Percentiles rank a stretch among this genome's conserved stretches.
phyloP scores from a whole-genome alignment of 177 flowering plant genomes.

The Vitis hybrid region DNA sequence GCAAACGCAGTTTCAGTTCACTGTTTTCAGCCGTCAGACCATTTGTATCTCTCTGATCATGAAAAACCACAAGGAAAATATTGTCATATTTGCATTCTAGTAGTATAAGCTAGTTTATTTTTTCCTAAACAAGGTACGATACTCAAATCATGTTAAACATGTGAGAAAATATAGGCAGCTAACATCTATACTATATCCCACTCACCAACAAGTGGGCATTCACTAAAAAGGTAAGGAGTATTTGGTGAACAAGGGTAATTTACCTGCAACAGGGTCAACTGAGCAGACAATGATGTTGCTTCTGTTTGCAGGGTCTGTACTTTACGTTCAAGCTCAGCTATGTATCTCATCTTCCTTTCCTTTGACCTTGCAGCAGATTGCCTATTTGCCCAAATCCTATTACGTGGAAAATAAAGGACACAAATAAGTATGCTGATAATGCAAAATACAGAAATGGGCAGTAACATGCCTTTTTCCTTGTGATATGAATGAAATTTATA shows the following conservation, averaged over 20 bases:
- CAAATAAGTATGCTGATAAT: background rate
- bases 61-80: background rate
- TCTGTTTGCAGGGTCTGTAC: conserved; percentile 94
- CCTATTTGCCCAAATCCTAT: conserved; percentile 97
- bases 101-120: no score
- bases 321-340: conserved; percentile 93
- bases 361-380: conserved; percentile 99
- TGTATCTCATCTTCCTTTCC: conserved; percentile 97
- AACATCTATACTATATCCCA: background rate
- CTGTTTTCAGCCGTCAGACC: conserved; percentile 86
- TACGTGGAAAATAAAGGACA: conserved; percentile 8
- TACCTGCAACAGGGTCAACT: conserved; percentile 89
- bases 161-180: background rate
- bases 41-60: conserved; percentile 85
- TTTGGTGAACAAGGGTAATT: background rate
- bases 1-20: conserved; percentile 88
- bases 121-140: no score
- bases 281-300: conserved; percentile 91
- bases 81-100: background rate
- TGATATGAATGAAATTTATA: no score
- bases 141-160: background rate
- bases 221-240: background rate
- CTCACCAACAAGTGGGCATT: background rate
- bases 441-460: background rate
- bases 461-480: background rate